Base-by-base conservation (phyloP, 1,284 basidiomycete species). In the Papiliotrema flavescens region DNA sequence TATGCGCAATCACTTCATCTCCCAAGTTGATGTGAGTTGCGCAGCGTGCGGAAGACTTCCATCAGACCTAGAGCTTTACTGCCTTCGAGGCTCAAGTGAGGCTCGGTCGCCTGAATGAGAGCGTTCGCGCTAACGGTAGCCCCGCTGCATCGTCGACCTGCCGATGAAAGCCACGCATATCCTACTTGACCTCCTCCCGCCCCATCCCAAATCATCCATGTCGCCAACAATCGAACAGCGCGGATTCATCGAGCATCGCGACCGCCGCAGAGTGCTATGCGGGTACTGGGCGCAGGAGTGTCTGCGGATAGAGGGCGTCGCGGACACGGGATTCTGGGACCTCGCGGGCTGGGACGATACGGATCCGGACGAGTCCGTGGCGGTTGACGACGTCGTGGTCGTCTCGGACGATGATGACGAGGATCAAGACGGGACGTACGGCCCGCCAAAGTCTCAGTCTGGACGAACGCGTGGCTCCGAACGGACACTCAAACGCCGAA, bases 201-300 rank as follows among this genome's bases (percentile, higher is more conserved):
- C 49, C 4, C 49, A 50, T 24, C 5, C 37, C 8, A 9, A 22
- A 32, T 50, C 39, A 22, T 26, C 39, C 15, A 41, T 43, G 39
- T 4, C 11, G 11, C 39, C 49, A 3, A 39, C 37, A 7, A 13
- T 22, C 5, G 49, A 50, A n/a, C 49, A 50, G 42, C 37, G 24
- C 14, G 49, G 49, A 9, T 50, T 41, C 40, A 50, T 50, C 37
- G 26, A 32, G 13, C 40, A 41, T 26, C 15, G 37, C 19, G 49
- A 26, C 3, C 11, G 14, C 3, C 32, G 40, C 15, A 28, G 22
- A 17, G 49, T 50, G n/a, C 24, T 50, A 5, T 50, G 49, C 28
- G 49, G 49, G 20, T 50, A 50, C 26, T 50, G 49, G 49, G 49
- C 39, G 2, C 49, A 50, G 22, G 49, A 50, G 26, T 50, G 49